Evolutionary conservation across 2,329 filamentous ascomycete genomes (phyloP), one percentile per base, ranked within the genome.

Genomic region (Teratosphaeria nubilosa): DNA sequence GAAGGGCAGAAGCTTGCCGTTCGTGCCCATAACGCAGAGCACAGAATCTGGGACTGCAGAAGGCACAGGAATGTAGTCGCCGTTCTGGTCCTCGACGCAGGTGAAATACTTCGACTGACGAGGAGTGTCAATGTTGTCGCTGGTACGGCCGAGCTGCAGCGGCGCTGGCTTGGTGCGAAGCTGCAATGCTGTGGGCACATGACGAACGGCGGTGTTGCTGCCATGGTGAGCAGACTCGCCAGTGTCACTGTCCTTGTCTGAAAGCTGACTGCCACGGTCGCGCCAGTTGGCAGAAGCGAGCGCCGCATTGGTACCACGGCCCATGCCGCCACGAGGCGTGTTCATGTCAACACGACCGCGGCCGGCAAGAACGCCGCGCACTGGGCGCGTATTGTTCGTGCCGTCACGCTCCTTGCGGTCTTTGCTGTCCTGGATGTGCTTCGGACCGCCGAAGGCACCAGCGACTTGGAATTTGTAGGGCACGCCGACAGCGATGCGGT

Each of bases 131-230:
- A 14, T 7, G 53, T 32, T 30, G 3, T 56, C 58, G n/a, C 13
- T 7, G 4, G 57, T n/a, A 25, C 60, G 58, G 20, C 58, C 60
- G 32, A 59, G 51, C 20, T 25, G 51, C n/a, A 58, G 32, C 34
- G 53, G 55, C 45, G 48, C 37, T 9, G 50, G 14, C n/a, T 56
- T 10, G 24, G 48, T 16, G 13, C 31, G 27, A 20, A n/a, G 13
- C 30, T 25, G 24, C 27, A 24, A 14, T 7, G 25, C 3, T 22
- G 11, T 22, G 10, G n/a, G 54, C 54, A 31, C n/a, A 30, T 27
- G 54, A 34, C 22, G 54, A 16, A 14, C 32, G 34, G 24, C 45
- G 6, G 37, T 45, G 13, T 9, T 50, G 22, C 16, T 16, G 32
- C 24, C 5, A 13, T 25, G 24, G 24, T 27, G n/a, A 27, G n/a